These are phyloP conservation scores for Fusarium piperis DNA, from an alignment of 2,329 filamentous ascomycete genomes.

Conservation along the genomic window DNA sequence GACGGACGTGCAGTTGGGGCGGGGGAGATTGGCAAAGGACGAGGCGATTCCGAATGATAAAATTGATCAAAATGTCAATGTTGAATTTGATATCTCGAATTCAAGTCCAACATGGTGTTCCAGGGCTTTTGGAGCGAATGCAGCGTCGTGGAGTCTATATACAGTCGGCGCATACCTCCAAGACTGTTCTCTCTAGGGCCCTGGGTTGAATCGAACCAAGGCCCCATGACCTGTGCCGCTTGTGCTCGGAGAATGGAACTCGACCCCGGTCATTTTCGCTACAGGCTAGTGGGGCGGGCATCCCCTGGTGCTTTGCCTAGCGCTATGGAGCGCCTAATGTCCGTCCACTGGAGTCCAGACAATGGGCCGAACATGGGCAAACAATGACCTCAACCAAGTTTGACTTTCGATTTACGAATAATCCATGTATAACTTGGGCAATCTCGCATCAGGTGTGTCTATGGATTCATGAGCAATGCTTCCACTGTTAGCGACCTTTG, in stretches of 20 bases:
- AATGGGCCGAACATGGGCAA: neutral
- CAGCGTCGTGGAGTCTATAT: constrained; percentile 30
- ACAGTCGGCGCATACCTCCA: constrained; percentile 30
- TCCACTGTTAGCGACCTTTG: neutral
- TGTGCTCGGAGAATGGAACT: neutral
- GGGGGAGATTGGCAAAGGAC: constrained; percentile 11
- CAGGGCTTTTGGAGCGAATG: constrained; percentile 19
- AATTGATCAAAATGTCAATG: neutral
- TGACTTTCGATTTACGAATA: neutral
- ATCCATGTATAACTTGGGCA: neutral
- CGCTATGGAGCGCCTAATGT: neutral
- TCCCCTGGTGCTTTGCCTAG: constrained; percentile 13
- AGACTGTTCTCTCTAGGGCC: neutral
- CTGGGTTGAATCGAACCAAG: neutral
- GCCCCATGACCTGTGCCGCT: neutral
- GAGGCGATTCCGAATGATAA: neutral
- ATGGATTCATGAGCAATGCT: neutral
- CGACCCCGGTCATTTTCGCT: neutral
- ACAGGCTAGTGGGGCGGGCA: neutral
- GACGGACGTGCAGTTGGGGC: constrained; percentile 17
- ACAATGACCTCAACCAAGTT: neutral
- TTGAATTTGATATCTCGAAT: neutral
- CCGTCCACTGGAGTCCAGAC: neutral
- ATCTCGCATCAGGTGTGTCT: neutral
- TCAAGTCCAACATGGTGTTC: neutral